Base-by-base conservation (phyloP, 1,139 yeast species). In the Pichia inconspicua region DNA sequence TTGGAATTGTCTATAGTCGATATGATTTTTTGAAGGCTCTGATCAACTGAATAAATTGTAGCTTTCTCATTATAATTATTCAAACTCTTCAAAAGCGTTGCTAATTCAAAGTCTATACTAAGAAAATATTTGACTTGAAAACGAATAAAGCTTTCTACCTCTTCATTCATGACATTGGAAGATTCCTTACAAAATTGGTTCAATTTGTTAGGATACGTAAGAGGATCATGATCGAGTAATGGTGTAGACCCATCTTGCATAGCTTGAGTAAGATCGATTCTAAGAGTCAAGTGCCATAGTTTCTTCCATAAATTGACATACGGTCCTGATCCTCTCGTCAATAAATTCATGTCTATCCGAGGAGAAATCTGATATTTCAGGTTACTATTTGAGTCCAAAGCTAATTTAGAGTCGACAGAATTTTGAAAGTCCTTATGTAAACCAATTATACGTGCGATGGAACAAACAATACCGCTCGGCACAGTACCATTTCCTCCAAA, bases 381-480 rank as follows among this genome's bases (percentile, higher is more conserved):
- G 12, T 30, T 30, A 5, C 12, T 30, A 15, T 5, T 35, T 15
- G 19, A 5, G 8, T 35, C 22, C 19, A 42, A 14, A 34, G 7
- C 15, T 25, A 30, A 35, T 30, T 30, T 17, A 19, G 17, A 17
- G 15, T 42, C 40, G 2, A 25, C n/a, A 14, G 40, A 19, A 25
- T 12, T 39, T 17, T 40, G n/a, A 7, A 22, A 37, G 15, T 47
- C 75, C 41, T 78, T 58, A 56, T 76, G 69, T 34, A 75, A 58
- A 0, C 82, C 81, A 43, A 77, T 58, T 2, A 73, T 63, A 42
- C 67, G 66, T 0, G 78, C 77, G 65, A 70, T 70, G 50, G 73
- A 71, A 10, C 67, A 58, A 22, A 76, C 52, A 38, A 72, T 51
- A 0, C 74, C 74, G 41, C 63, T 67, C 53, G 65, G 63, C 1